Evolutionary conservation across 2,329 filamentous ascomycete species (phyloP).

Genomic region (Paracorniculantispora psalliotae): DNA sequence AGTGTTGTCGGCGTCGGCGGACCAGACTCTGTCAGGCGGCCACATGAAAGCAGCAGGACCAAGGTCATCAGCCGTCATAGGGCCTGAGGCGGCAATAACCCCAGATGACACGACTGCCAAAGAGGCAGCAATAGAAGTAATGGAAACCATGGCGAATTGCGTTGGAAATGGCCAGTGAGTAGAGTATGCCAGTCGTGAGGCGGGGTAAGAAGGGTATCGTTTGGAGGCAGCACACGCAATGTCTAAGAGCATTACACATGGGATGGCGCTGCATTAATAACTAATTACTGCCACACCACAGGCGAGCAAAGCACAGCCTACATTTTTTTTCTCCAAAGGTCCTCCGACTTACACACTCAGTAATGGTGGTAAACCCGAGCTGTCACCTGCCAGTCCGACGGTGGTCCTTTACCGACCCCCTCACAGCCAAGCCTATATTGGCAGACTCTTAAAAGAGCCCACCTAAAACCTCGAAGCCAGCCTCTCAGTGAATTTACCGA

Average conservation of each 20-base stretch:
- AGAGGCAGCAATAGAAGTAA: constrained; percentile 16
- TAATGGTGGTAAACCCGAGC: neutral
- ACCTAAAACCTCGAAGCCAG: neutral
- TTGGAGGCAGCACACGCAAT: neutral
- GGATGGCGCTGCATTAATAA: neutral
- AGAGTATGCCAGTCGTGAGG: neutral
- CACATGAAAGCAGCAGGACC: constrained; percentile 58
- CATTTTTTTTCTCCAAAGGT: neutral
- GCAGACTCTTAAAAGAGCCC: neutral
- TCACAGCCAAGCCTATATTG: neutral
- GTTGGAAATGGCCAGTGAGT: neutral
- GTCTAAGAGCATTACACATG: neutral
- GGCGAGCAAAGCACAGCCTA: neutral
- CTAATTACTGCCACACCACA: neutral
- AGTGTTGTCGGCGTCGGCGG: constrained; percentile 48
- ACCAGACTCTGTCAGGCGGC: constrained; percentile 54
- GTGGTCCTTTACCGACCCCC: neutral
- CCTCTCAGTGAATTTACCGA: neutral
- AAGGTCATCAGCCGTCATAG: constrained; percentile 27
- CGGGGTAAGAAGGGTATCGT: neutral
- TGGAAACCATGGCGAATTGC: constrained; percentile 16
- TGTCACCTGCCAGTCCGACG: neutral
- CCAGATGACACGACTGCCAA: constrained; percentile 9
- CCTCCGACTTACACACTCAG: neutral
- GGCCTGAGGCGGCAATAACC: constrained; percentile 1